Conservation (phyloP, 768 basidiomycete species). For the Imleria badia region DNA sequence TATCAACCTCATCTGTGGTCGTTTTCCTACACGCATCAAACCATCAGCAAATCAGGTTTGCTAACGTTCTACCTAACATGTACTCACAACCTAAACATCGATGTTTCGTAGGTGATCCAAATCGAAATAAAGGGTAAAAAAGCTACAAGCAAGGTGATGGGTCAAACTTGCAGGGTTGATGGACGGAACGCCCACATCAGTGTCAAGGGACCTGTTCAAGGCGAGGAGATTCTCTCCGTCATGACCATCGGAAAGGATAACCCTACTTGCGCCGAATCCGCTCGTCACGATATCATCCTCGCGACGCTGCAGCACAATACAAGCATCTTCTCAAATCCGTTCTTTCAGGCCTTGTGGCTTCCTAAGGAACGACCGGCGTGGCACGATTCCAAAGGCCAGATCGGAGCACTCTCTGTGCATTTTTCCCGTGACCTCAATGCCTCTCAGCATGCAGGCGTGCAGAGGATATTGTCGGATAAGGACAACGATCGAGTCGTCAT, state of each 20-base stretch:
- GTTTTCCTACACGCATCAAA: slow-evolving; percentile 47
- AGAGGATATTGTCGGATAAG: slow-evolving; percentile 27
- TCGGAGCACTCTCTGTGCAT: background rate
- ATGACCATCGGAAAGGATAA: slow-evolving; percentile 53
- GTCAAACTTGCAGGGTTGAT: slow-evolving; percentile 24
- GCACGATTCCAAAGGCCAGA: slow-evolving; percentile 3
- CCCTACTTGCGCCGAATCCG: slow-evolving; percentile 54
- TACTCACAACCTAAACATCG: background rate
- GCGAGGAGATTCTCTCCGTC: slow-evolving; percentile 32
- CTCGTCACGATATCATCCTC: slow-evolving; percentile 25
- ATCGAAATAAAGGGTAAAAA: slow-evolving; percentile 16
- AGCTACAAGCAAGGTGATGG: slow-evolving; percentile 3
- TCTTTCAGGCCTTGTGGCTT: slow-evolving; percentile 31
- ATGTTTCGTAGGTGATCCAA: slow-evolving; percentile 14
- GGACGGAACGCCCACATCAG: slow-evolving; percentile 41
- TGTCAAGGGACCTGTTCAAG: slow-evolving; percentile 23
- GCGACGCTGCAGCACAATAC: slow-evolving; percentile 15
- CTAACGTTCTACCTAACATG: background rate
- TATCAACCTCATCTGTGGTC: slow-evolving; percentile 36
- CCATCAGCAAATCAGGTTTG: slow-evolving; percentile 40
- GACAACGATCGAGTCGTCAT: slow-evolving; percentile 23
- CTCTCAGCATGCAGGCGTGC: slow-evolving; percentile 31
- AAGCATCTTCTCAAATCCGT: slow-evolving; percentile 20
- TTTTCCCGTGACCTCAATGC: slow-evolving; percentile 16
- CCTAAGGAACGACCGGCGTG: slow-evolving; percentile 18